These are phyloP conservation scores for Phoma sp. DNA, from an alignment of 2,329 filamentous ascomycete genomes.

Conservation along the genomic window DNA sequence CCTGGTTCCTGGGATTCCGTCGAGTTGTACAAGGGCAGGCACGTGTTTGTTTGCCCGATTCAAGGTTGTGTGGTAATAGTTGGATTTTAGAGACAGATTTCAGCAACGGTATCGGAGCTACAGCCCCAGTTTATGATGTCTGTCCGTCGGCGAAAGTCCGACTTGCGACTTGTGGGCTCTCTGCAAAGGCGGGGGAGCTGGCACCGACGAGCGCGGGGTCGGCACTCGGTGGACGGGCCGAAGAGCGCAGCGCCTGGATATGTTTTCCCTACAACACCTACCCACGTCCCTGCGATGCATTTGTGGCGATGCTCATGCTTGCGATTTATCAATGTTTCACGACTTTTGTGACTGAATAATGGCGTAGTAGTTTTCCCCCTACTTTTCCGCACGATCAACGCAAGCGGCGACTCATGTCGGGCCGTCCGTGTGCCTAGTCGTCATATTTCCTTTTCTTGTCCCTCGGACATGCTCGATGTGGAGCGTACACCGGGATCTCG, in stretches of 20 bases:
- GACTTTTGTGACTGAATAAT: background rate
- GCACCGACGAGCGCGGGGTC: slow-evolving; percentile 14
- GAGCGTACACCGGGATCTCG: slow-evolving; percentile 9
- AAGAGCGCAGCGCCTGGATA: background rate
- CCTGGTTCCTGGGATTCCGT: no score
- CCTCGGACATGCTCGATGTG: slow-evolving; percentile 5
- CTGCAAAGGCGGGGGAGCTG: slow-evolving; percentile 8
- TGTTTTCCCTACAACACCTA: slow-evolving; percentile 7
- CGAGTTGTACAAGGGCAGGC: background rate
- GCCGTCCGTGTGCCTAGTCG: background rate
- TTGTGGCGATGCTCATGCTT: background rate
- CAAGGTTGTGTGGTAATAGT: background rate
- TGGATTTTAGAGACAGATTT: background rate
- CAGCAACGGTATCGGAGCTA: background rate
- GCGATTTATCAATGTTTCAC: background rate
- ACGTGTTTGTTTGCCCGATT: background rate
- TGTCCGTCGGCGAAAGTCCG: slow-evolving; percentile 15
- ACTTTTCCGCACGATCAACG: slow-evolving; percentile 6
- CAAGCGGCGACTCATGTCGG: slow-evolving; percentile 2
- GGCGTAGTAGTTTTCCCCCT: background rate
- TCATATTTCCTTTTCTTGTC: slow-evolving; percentile 3
- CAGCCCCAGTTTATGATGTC: slow-evolving; percentile 10
- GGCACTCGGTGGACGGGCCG: slow-evolving; percentile 13
- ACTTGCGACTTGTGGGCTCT: slow-evolving; percentile 5
- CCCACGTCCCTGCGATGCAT: background rate